Base-by-base conservation (phyloP, 805 yeast species). In the Saccharomyces cerevisiae region DNA sequence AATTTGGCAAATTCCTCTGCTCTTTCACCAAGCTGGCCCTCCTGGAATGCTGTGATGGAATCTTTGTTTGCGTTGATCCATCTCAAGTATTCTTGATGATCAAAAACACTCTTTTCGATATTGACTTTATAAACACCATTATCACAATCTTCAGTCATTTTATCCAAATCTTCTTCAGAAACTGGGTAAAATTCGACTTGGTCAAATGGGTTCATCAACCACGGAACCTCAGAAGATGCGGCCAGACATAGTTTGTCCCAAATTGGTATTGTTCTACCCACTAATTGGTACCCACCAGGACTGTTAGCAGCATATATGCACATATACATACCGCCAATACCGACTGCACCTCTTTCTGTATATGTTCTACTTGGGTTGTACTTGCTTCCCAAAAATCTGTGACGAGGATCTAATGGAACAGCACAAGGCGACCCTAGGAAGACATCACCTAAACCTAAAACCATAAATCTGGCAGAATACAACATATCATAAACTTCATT, bases 401-500 rank as follows among this genome's bases (percentile, higher is more conserved):
- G 97, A 65, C 97, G 84, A 55, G 99, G 99, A 70, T 94, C 98
- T 62, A 92, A 80, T 41, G 99, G 98, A 61, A 92, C 96, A 1
- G 98, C 98, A 77, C 97, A 91, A 29, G 99, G 99, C 3, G 99
- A 97, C 50, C 98, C 98, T 62, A 94, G 78, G 74, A 91, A 92
- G 28, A 94, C 98, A 72, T 94, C 99, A 67, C 98, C 99, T 52
- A 92, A 81, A 53, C 98, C 99, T 58, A 92, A 76, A 6, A 94
- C 98, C 74, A 94, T 76, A 77, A 86, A 94, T 67, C 91, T 79
- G 4, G 98, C 98, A 47, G 87, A 75, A 74, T 90, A 92, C 66
- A 94, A 72, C 85, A 92, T 84, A 61, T 89, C 88, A 57, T 84
- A 78, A 52, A 94, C 92, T 52, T 82, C 87, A 10, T 80, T 75